phyloP scores from a whole-genome alignment of 2,329 filamentous ascomycete genomes.

The Ascochyta rabiei region DNA sequence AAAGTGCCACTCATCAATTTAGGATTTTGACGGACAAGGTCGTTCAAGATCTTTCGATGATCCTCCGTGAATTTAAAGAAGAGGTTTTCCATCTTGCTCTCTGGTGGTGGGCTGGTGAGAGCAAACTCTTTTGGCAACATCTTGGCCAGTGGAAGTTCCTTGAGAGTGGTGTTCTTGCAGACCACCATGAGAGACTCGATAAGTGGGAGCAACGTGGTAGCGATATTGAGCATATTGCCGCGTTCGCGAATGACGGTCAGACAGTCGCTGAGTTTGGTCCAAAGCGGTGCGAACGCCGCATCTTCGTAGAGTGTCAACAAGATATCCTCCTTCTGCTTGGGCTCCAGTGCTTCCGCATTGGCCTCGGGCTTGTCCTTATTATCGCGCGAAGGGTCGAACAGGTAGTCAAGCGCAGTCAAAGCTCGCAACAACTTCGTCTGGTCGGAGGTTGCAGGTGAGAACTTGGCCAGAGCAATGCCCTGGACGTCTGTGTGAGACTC shows the following conservation, averaged over 20 bases:
- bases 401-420: conserved; percentile 90
- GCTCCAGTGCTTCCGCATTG: conserved; percentile 59
- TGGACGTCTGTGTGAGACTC: conserved; percentile 93
- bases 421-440: conserved; percentile 95
- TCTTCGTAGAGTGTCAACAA: conserved; percentile 89
- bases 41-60: conserved; percentile 95
- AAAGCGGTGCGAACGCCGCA: conserved; percentile 85
- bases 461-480: conserved; percentile 90
- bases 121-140: conserved; percentile 67
- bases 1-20: conserved; percentile 99
- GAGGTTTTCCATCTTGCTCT: conserved; percentile 81
- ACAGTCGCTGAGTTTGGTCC: conserved; percentile 90
- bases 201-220: conserved; percentile 89
- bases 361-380: conserved; percentile 55
- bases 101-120: conserved; percentile 76
- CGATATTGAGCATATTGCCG: conserved; percentile 95
- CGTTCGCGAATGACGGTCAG: conserved; percentile 86
- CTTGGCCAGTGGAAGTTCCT: conserved; percentile 63
- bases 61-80: conserved; percentile 99
- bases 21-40: conserved; percentile 94
- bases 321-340: conserved; percentile 78
- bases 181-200: conserved; percentile 99
- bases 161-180: conserved; percentile 93
- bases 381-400: conserved; percentile 82
- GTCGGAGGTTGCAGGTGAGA: conserved; percentile 93